Evolutionary conservation across 1,139 yeast genomes (phyloP), one percentile per base, ranked within the genome.

Genomic region (Lodderomyces pseudojiufengensis): DNA sequence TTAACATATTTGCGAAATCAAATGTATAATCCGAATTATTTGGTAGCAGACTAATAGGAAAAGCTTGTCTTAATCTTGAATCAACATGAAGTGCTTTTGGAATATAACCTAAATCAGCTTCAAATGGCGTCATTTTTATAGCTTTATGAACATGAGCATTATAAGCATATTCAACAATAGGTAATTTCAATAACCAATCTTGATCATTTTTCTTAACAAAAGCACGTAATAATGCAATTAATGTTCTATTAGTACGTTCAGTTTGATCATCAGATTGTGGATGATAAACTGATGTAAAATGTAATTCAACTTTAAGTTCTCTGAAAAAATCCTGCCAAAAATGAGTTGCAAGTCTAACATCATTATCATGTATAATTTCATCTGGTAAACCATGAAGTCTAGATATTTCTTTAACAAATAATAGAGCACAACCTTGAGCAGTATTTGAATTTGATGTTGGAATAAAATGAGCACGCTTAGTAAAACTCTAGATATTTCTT

Each of bases 251-350:
- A 2, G 37, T 33, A 3, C 37, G 3, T 26, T 36, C 37, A 2
- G 39, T 36, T 18, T 36, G 39, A 13, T 37, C 39, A 36, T 36
- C 39, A 3, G 39, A 29, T 14, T 36, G 33, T 3, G 39, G 37
- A 18, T 36, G 31, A 5, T 7, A 9, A 9, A 21, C 12, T 7
- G 37, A 29, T 1, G 39, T 24, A 8, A 16, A 27, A 7, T 32
- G 27, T 6, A 32, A 28, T 9, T 6, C 3, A 2, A 20, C 12
- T 4, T 18, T 16, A 3, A 32, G 8, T 14, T 29, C 12, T 3
- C 8, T 12, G 13, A 28, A 28, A n/a, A 33, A 33, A 5, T 25
- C n/a, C 11, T 7, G 2, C 38, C 38, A 35, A 23, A 26, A 29
- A 7, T 13, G n/a, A 1, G 29, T 3, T 5, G 31, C 31, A 13